These are phyloP conservation scores for Candida sanyiensis DNA, from an alignment of 805 yeast genomes.

Conservation along the genomic window DNA sequence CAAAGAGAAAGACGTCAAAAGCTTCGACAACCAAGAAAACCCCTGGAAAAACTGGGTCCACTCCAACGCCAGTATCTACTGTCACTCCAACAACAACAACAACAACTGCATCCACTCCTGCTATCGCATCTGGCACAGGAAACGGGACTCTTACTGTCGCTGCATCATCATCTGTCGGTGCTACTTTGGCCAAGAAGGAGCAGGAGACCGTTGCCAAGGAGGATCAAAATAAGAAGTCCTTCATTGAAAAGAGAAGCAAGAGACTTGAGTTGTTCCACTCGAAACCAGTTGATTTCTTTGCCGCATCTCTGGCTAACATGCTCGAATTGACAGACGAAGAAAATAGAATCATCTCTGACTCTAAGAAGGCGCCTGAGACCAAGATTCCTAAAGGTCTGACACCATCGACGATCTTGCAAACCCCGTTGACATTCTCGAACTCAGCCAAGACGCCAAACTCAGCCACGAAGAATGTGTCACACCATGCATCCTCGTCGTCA, in stretches of 20 bases:
- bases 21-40: slow-evolving; percentile 16
- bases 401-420: slow-evolving; percentile 26
- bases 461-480: slow-evolving; percentile 12
- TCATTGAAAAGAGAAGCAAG: slow-evolving; percentile 18
- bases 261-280: slow-evolving; percentile 20
- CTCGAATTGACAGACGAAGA: slow-evolving; percentile 25
- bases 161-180: too few species aligned
- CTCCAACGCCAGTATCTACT: slow-evolving; percentile 6
- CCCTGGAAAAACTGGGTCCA: slow-evolving; percentile 8
- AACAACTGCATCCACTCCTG: slow-evolving; percentile 2
- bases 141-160: too few species aligned
- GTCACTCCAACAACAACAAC: slow-evolving; percentile 4
- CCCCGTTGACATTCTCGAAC: slow-evolving; percentile 25
- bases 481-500: neutral
- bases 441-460: slow-evolving; percentile 25
- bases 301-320: slow-evolving; percentile 24
- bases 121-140: slow-evolving; percentile 8
- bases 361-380: slow-evolving; percentile 16
- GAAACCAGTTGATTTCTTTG: slow-evolving; percentile 22
- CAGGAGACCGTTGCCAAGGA: slow-evolving; percentile 21
- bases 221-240: slow-evolving; percentile 12
- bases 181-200: slow-evolving; percentile 22
- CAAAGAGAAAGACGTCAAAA: slow-evolving; percentile 12
- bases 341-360: slow-evolving; percentile 17
- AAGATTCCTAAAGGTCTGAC: slow-evolving; percentile 23